A percentile compares a stretch with the other conserved stretches of the same genome.
Evolutionary conservation across 2,329 filamentous ascomycete genomes (phyloP).

Genomic region (Fusarium sacchari): DNA sequence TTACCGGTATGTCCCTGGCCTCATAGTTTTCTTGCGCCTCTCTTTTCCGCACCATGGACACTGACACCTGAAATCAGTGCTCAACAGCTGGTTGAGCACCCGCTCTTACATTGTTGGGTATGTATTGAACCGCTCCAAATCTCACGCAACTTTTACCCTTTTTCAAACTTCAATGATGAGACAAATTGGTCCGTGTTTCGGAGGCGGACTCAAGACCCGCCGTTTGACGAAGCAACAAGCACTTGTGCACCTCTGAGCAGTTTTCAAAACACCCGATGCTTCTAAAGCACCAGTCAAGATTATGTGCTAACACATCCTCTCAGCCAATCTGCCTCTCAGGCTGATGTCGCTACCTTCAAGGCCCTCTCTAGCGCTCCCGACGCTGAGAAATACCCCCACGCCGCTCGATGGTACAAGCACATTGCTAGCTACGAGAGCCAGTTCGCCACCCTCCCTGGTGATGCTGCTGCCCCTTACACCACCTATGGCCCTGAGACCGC

Average conservation of each 20-base stretch:
- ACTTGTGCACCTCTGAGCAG: conserved; percentile 79
- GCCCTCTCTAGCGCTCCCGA: conserved; percentile 80
- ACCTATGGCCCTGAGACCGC: conserved; percentile 87
- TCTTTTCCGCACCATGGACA: conserved; percentile 44
- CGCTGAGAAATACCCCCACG: conserved; percentile 89
- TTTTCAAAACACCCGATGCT: conserved; percentile 30
- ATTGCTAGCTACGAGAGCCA: conserved; percentile 92
- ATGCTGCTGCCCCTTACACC: conserved; percentile 87
- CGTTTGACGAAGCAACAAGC: conserved; percentile 79
- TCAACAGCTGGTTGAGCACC: conserved; percentile 78
- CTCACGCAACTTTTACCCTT: not conserved
- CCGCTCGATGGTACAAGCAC: conserved; percentile 99
- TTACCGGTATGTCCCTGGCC: conserved; percentile 53
- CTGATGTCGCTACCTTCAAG: conserved; percentile 97
- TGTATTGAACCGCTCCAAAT: conserved; percentile 50
- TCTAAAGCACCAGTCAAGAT: not conserved
- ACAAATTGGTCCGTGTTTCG: conserved; percentile 95
- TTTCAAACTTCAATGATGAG: conserved; percentile 68
- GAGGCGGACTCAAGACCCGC: conserved; percentile 93
- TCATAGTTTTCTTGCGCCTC: conserved; percentile 40
- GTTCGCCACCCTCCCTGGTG: conserved; percentile 89
- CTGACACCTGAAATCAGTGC: conserved; percentile 61
- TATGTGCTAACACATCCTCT: conserved; percentile 31
- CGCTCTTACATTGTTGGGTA: conserved; percentile 87
- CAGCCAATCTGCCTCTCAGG: conserved; percentile 80